Base-by-base conservation (phyloP, 768 basidiomycete genomes). In the Mycena rebaudengoi region DNA sequence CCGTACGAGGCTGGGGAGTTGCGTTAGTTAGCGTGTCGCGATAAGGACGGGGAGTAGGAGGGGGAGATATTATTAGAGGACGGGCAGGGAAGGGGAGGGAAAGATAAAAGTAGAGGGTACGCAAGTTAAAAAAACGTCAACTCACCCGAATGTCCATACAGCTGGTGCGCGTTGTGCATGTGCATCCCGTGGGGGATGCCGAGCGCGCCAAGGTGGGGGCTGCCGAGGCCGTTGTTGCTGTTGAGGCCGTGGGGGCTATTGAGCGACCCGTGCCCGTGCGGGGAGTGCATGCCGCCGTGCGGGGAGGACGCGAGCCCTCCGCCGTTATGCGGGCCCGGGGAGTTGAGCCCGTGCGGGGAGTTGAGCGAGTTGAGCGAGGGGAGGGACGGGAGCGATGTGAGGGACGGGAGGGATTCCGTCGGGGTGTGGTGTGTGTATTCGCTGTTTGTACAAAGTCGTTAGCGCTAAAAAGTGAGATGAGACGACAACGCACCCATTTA, bases 331-430 rank as follows among this genome's bases (percentile, higher is more conserved):
- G 39, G 26, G 53, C 78, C 76, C 33, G 78, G 71, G 11, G 73
- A 58, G 41, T 64, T 44, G 45, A 64, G 70, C 5, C 71, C 56
- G 63, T 74, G 72, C 53, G 66, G 53, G 62, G 77, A 48, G 26
- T 11, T 16, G 35, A 44, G 32, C 7, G 35, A 5, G 82, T 83
- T 0, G 80, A 86, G 29, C 78, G 81, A 40, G 40, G 62, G 53
- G 29, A 67, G 58, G 7, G 66, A 67, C 18, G 66, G 46, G 18
- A 67, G 62, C 7, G 66, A 68, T 33, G 66, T 60, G 49, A 64
- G 62, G 13, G 53, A 50, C n/a, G 58, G 66, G 53, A 60, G 62
- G 13, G 66, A 64, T 46, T 64, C 66, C 43, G n/a, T n/a, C n/a
- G 66, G 57, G 5, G 66, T 60, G 6, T 57, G 28, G 56, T 63